Base-by-base conservation (phyloP, 768 basidiomycete genomes). In the Trametes villosa region DNA sequence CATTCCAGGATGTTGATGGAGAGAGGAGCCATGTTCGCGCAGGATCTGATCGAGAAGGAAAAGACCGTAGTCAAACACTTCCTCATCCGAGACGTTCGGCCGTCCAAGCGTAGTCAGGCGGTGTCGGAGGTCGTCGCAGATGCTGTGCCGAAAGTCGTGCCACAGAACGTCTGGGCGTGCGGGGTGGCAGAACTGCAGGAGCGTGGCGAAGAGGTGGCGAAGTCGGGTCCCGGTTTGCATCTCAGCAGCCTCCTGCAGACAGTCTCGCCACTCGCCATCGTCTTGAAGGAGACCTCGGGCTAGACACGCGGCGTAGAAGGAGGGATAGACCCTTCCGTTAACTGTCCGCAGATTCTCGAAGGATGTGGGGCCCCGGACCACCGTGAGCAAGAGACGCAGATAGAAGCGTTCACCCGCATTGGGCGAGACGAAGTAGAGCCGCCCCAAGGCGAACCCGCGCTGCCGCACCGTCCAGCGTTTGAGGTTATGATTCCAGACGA, bases 41-140 rank as follows among this genome's bases (percentile, higher is more conserved):
- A 80, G 69, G 18, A 74, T 52, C 9, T 67, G 22, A 27, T 79
- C 60, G 31, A 83, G 69, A 2, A 78, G 72, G 62, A 63, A 76
- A 2, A 83, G 77, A 12, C 81, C 79, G 74, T 77, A 79, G 59
- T 81, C 76, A 65, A 68, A 75, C 2, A 77, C 52, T 17, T 75
- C 47, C 2, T 74, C 76, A 1, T 74, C 57, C 15, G 76, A 67
- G 2, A 72, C 68, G 18, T 73, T 38, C 0, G 5, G 26, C 13
- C 58, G 45, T 4, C 62, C 58, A 2, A 63, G 52, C 7, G 11
- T 38, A 12, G 41, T 42, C 2, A 81, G 67, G 0, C 57, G 51
- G 45, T 65, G 46, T 4, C 20, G 31, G 2, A 82, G 67, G 58
- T 82, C 77, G 72, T 82, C 77, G 71, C 79, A 81, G 4, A 83